These are phyloP conservation scores for Arxiozyma bovina DNA, from an alignment of 1,139 yeast genomes.

Conservation along the genomic window DNA sequence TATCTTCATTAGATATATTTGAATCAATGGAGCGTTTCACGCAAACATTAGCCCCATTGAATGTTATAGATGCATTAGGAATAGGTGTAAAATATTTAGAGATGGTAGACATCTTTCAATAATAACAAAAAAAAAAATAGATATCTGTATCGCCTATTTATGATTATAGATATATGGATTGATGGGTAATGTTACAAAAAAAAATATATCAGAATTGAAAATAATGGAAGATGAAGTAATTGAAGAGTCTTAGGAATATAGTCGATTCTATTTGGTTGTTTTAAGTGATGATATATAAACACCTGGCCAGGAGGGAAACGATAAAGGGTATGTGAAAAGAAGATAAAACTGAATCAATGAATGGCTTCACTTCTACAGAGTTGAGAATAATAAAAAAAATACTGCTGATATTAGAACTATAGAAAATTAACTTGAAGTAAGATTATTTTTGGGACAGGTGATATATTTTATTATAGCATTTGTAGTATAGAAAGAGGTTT, in stretches of 20 bases:
- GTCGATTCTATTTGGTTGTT: neutral
- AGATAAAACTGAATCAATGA: neutral
- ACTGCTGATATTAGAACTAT: neutral
- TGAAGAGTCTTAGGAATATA: neutral
- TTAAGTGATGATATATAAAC: neutral
- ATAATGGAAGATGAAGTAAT: too few relatives aligned
- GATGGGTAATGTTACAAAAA: neutral
- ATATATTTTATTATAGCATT: too few relatives aligned
- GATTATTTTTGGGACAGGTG: too few relatives aligned
- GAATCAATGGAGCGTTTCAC: conserved; percentile 5
- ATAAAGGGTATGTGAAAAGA: neutral
- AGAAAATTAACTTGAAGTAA: neutral
- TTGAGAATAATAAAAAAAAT: neutral
- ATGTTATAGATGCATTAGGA: conserved; percentile 20
- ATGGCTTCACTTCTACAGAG: neutral
- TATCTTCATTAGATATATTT: neutral
- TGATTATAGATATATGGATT: neutral
- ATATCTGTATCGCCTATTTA: neutral
- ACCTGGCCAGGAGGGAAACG: neutral
- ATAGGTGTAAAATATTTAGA: conserved; percentile 22
- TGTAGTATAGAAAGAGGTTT: neutral
- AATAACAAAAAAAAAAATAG: neutral
- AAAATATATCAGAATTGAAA: too few relatives aligned
- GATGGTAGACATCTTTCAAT: conserved; percentile 14
- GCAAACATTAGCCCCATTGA: conserved; percentile 18